Evolutionary conservation across 2,329 filamentous ascomycete species (phyloP), one percentile per base, ranked within the genome.

Genomic region (Shiraia bambusicola): DNA sequence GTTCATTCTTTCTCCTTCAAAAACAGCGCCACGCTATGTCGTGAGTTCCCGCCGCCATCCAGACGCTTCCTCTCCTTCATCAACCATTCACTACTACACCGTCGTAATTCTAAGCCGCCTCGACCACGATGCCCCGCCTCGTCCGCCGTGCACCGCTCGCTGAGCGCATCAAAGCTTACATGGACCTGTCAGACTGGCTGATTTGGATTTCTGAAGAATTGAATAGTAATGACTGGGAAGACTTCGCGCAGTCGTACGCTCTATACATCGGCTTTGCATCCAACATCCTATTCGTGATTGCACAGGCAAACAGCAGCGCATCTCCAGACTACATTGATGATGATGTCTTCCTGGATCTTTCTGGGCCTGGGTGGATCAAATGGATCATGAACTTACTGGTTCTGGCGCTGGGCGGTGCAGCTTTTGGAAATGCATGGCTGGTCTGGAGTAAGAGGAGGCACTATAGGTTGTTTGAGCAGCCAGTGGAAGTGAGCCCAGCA

Each of bases 201-300:
- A 81, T 98, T 13, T 95, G 89, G 87, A 70, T 95, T 2, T 94
- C 88, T 0, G 92, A 97, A 66, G 88, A 95, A 71, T 79, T 98
- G 46, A 91, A 96, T 65, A 89, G 89, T 19, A 84, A 86, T 62
- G 88, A 95, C 58, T 94, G 90, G 83, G 88, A 96, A 56, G 88
- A 92, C 14, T 74, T 81, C 47, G 74, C 83, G 48, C 85, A 87
- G 54, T 73, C 83, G 26, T 86, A 88, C 67, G 87, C 88, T 17
- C 80, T 83, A 4, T 83, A 88, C 37, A 73, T 95, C 13, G 92
- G 90, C 4, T 56, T 95, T 19, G 78, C 66, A 0, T 75, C 91
- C 58, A 97, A 97, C 69, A 71, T 95, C 28, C 55, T 85, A 24
- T 92, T 95, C 64, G 75, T 96, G 39, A 71, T 97, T 50, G 87